Evolutionary conservation across 1,139 yeast genomes (phyloP).

Genomic region (Protomyces inundatus): DNA sequence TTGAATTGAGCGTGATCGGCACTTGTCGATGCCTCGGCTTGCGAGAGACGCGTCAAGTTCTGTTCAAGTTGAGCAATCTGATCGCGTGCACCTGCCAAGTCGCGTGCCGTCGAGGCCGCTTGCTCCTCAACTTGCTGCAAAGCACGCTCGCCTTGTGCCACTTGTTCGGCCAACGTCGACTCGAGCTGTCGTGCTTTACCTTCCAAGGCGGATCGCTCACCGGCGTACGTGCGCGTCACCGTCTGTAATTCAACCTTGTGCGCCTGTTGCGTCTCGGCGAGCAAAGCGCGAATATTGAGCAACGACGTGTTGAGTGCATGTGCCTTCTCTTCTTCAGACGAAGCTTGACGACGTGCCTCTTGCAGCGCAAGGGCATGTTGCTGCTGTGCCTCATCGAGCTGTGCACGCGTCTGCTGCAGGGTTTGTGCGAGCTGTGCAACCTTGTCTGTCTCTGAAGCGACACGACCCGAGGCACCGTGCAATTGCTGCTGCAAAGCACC

Average conservation of each 20-base stretch:
- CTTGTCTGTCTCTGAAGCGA: neutral
- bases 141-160: neutral
- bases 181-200: neutral
- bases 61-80: slow-evolving; percentile 8
- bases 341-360: neutral
- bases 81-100: neutral
- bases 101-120: neutral
- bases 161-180: neutral
- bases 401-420: neutral
- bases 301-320: slow-evolving; percentile 13
- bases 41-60: neutral
- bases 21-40: slow-evolving; percentile 4
- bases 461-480: neutral
- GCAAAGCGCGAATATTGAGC: slow-evolving; percentile 11
- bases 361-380: neutral
- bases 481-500: neutral
- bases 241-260: slow-evolving; percentile 12
- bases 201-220: slow-evolving; percentile 1
- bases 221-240: neutral
- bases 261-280: slow-evolving; percentile 9
- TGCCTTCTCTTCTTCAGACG: slow-evolving; percentile 8
- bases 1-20: slow-evolving; percentile 4
- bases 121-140: neutral
- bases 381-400: neutral
- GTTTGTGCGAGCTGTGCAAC: neutral